Base-by-base conservation (phyloP, 257 asterid species). In the Lithospermum erythrorhizon region DNA sequence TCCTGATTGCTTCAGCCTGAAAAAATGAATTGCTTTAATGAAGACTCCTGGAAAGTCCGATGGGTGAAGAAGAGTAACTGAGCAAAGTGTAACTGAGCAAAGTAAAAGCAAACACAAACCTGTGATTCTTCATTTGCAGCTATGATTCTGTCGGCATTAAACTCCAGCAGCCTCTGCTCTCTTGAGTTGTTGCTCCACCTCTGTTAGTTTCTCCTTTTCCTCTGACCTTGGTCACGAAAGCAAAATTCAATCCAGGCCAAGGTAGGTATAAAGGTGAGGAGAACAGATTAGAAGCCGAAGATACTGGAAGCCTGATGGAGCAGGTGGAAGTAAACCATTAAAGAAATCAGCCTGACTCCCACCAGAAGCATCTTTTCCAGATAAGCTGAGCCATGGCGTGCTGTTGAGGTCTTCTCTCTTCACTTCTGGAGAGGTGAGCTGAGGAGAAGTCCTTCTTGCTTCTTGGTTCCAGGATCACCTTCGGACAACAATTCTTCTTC, bases 401-500 rank as follows among this genome's bases (percentile, higher is more conserved):
- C 83, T 13, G 99, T 93, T 56, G 89, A 90, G 70, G 85, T 73
- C 58, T 68, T 93, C 95, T 72, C 83, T 88, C 77, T 81, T 82
- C 75, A 62, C 82, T 70, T 93, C 95, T 18, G 73, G 53, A 11
- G 79, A 11, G 79, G 86, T 58, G 84, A 75, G 67, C 76, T 86
- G 32, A 14, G 85, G 85, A 78, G 53, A 68, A 61, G 70, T 83
- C 95, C 77, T 75, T 86, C 76, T 70, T 69, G 85, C 61, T 72
- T 84, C 68, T 62, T 77, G 51, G 78, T 94, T 29, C 79, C 94
- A 57, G 68, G 73, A 54, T 82, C 90, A 6, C 75, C 77, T 70
- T 81, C 95, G 13, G 93, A 79, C 25, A 70, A 55, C 53, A 54
- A n/a, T 65, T 78, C 86, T 20, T 79, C 85, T 60, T 58, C 76